phyloP scores from a whole-genome alignment of 805 yeast genomes.

The Zygotorulaspora sp. region DNA sequence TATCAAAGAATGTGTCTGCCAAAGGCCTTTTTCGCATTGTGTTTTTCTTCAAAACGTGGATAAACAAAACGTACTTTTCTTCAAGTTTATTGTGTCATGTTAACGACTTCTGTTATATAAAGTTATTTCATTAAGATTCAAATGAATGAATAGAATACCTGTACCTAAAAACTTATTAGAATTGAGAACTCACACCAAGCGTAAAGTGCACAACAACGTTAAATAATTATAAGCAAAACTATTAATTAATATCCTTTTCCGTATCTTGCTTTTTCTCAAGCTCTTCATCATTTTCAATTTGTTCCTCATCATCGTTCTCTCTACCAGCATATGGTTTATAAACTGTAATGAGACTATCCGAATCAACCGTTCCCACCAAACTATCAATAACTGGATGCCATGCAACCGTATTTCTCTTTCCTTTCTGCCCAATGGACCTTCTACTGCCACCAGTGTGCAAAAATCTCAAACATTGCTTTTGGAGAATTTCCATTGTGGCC shows the following conservation, averaged over 20 bases:
- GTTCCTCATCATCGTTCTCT: constrained; percentile 17
- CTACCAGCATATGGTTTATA: constrained; percentile 30
- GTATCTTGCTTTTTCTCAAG: constrained; percentile 2
- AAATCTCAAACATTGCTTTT: constrained; percentile 29
- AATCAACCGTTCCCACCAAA: constrained; percentile 28
- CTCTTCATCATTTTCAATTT: constrained; percentile 15
- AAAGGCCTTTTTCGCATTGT: too few relatives aligned
- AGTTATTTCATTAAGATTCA: too few relatives aligned
- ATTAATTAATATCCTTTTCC: not conserved
- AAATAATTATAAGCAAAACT: not conserved
- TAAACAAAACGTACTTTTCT: too few relatives aligned
- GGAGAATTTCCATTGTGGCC: constrained; percentile 32
- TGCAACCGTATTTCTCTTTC: constrained; percentile 26
- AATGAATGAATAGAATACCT: too few relatives aligned
- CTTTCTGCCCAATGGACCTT: constrained; percentile 18
- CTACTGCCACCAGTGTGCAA: constrained; percentile 33
- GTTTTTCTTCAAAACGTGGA: too few relatives aligned
- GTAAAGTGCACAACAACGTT: too few relatives aligned
- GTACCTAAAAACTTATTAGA: too few relatives aligned
- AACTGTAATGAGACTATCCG: constrained; percentile 27
- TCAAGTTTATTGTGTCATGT: too few relatives aligned
- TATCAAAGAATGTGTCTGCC: too few relatives aligned
- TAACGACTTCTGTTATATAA: too few relatives aligned
- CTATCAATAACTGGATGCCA: constrained; percentile 30
- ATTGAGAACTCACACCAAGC: too few relatives aligned